phyloP scores from a whole-genome alignment of 2,329 filamentous ascomycete species.

The Hymenoscyphus repandus region DNA sequence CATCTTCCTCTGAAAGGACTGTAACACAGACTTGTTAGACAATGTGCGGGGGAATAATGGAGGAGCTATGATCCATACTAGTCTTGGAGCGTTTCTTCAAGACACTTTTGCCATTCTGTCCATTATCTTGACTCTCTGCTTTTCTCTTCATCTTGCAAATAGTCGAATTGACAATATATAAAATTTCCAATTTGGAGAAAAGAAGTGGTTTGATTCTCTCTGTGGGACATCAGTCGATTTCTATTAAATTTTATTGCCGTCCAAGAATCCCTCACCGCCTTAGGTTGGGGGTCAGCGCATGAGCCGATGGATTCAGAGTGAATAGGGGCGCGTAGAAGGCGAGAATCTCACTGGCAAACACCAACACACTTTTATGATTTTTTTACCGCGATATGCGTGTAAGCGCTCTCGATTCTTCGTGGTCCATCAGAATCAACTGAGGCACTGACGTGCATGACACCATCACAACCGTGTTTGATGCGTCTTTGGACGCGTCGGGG shows the following conservation, averaged over 20 bases:
- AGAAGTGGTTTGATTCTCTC: conserved; percentile 2
- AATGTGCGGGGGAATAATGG: conserved; percentile 9
- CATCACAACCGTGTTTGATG: neutral
- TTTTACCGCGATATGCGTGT: conserved; percentile 22
- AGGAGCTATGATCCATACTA: conserved; percentile 29
- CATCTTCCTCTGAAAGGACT: conserved; percentile 30
- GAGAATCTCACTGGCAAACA: conserved; percentile 2
- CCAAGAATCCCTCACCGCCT: conserved; percentile 10
- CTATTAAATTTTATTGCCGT: conserved; percentile 10
- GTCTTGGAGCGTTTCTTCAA: conserved; percentile 48
- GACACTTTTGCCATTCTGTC: conserved; percentile 36
- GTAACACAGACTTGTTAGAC: conserved; percentile 13
- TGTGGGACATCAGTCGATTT: conserved; percentile 16
- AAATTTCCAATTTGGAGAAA: neutral
- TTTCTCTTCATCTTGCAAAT: conserved; percentile 52
- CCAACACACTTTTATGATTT: conserved; percentile 9
- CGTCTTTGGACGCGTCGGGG: neutral
- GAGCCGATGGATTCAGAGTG: conserved; percentile 7
- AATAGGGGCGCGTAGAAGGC: conserved; percentile 13
- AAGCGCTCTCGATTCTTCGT: conserved; percentile 17
- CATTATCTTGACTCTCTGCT: conserved; percentile 42
- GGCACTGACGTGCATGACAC: conserved; percentile 7
- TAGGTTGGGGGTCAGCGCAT: neutral
- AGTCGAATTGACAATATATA: conserved; percentile 5
- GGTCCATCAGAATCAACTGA: conserved; percentile 3